Conservation (phyloP, 1,284 basidiomycete genomes). For the Trichosporon sp. region DNA sequence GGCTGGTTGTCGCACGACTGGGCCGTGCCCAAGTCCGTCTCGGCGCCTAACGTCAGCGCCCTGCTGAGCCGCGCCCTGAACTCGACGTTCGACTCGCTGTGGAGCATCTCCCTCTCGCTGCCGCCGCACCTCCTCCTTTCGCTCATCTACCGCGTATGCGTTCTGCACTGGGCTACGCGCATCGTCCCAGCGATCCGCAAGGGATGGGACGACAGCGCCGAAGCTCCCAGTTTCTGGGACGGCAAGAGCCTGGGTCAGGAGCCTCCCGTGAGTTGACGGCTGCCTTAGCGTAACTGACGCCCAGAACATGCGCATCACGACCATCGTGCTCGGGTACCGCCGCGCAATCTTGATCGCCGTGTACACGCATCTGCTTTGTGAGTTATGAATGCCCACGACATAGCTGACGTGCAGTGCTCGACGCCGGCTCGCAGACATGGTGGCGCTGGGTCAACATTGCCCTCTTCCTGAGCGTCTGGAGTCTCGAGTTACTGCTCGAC, state of each 20-base stretch:
- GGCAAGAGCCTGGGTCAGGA: conserved; percentile 42
- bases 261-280: conserved; percentile 34
- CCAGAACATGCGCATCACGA: conserved; percentile 46
- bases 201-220: conserved; percentile 43
- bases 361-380: conserved; percentile 48
- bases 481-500: conserved; percentile 45
- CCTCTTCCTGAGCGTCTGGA: conserved; percentile 47
- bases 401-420: conserved; percentile 33
- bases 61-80: conserved; percentile 27
- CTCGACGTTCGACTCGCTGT: conserved; percentile 31
- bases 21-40: conserved; percentile 15
- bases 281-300: background rate
- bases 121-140: conserved; percentile 58
- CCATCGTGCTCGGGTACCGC: conserved; percentile 45
- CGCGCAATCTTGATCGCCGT: conserved; percentile 48
- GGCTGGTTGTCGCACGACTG: conserved; percentile 35
- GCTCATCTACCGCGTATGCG: conserved; percentile 71
- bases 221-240: conserved; percentile 41
- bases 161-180: conserved; percentile 77
- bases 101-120: conserved; percentile 30
- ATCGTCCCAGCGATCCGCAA: conserved; percentile 67
- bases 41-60: conserved; percentile 18
- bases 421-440: conserved; percentile 48
- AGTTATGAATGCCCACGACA: conserved; percentile 12
- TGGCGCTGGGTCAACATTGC: conserved; percentile 49